Evolutionary conservation across 2,329 filamentous ascomycete species (phyloP).

Genomic region (Neopestalotiopsis sp.): DNA sequence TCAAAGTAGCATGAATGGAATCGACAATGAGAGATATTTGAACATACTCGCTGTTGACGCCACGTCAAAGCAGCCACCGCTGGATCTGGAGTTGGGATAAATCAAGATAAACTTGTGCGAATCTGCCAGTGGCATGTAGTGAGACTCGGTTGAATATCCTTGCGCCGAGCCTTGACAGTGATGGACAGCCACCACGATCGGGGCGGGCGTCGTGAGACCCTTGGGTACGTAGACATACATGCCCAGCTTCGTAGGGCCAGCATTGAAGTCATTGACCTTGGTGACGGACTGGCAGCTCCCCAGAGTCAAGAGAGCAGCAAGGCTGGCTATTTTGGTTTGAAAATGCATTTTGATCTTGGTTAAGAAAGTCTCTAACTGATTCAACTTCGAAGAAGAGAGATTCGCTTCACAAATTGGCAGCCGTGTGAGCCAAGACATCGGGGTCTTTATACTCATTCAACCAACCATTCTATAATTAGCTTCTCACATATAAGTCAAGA

Average conservation of each 20-base stretch:
- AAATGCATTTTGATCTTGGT: not conserved
- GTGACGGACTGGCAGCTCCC: slow-evolving; percentile 33
- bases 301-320: slow-evolving; percentile 32
- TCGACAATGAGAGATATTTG: not conserved
- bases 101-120: slow-evolving; percentile 60
- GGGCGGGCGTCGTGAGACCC: slow-evolving; percentile 38
- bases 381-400: not conserved
- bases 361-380: not conserved
- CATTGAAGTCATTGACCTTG: slow-evolving; percentile 39
- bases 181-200: slow-evolving; percentile 60
- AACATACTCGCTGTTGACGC: slow-evolving; percentile 48
- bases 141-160: slow-evolving; percentile 55
- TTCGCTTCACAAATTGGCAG: not conserved
- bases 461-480: not conserved
- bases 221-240: slow-evolving; percentile 41
- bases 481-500: not conserved
- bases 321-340: slow-evolving; percentile 27
- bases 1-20: not conserved
- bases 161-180: slow-evolving; percentile 61
- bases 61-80: slow-evolving; percentile 64
- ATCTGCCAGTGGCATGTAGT: slow-evolving; percentile 60
- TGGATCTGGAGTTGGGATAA: slow-evolving; percentile 49
- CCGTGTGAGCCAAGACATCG: not conserved
- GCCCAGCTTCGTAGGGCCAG: slow-evolving; percentile 38
- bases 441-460: not conserved